phyloP scores from a whole-genome alignment of 768 basidiomycete species.

The Obba rivulosa region DNA sequence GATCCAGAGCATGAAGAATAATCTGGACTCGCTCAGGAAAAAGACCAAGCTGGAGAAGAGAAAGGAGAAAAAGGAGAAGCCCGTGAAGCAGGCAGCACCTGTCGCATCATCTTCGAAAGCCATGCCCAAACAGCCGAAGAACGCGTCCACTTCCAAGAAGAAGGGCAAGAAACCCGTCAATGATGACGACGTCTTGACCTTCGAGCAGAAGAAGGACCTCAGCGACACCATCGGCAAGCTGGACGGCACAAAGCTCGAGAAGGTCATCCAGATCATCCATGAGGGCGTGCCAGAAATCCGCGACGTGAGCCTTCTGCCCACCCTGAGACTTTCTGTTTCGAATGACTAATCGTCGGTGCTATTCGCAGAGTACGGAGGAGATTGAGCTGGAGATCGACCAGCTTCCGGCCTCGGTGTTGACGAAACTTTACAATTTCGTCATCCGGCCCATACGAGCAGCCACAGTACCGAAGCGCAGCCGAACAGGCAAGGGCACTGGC shows the following conservation, averaged over 20 bases:
- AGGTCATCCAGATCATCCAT: constrained; percentile 93
- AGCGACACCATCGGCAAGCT: constrained; percentile 89
- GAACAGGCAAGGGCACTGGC: constrained; percentile 73
- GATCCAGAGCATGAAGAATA: constrained; percentile 72
- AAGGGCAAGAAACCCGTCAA: constrained; percentile 57
- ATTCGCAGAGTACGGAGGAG: constrained; percentile 82
- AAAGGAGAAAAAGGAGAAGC: constrained; percentile 62
- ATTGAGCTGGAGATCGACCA: constrained; percentile 98
- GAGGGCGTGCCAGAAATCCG: constrained; percentile 90
- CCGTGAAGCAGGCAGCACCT: constrained; percentile 30
- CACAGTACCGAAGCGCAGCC: constrained; percentile 47
- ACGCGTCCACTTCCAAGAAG: constrained; percentile 41
- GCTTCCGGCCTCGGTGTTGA: constrained; percentile 79
- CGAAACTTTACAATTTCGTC: constrained; percentile 94
- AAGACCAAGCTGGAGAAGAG: constrained; percentile 57
- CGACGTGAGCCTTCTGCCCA: constrained; percentile 57
- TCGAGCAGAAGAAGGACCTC: constrained; percentile 97
- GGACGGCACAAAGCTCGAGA: constrained; percentile 78
- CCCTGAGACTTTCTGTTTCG: not conserved
- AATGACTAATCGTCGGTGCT: not conserved
- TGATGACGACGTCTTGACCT: constrained; percentile 81
- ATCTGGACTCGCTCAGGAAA: constrained; percentile 57
- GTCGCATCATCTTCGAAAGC: constrained; percentile 64
- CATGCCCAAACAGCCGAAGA: constrained; percentile 35
- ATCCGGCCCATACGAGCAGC: constrained; percentile 66